Base-by-base conservation (phyloP, 2,329 filamentous ascomycete species). In the Hypomyces perniciosus region DNA sequence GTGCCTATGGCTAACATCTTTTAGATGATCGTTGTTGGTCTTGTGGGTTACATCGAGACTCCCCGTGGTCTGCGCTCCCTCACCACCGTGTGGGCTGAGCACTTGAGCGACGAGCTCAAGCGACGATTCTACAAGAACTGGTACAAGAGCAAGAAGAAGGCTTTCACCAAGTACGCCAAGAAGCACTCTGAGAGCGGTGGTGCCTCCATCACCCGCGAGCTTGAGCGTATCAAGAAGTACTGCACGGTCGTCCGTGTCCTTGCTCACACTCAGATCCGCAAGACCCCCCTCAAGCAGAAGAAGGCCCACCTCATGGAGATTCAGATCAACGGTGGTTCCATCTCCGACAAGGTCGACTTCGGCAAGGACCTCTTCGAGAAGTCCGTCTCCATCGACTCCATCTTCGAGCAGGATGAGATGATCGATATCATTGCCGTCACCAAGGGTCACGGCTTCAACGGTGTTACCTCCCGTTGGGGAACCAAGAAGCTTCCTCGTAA, bases 131-230 rank as follows among this genome's bases (percentile, higher is more conserved):
- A 99, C 89, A 97, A 97, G 90, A 99, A 99, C 88, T 99, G 93
- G 93, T 99, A 99, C 88, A 96, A 96, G 88, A 90, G 85, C 84
- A 99, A 99, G 91, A 97, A 96, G 90, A 99, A 99, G 92, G 93
- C 93, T 59, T 99, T 99, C 83, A 99, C 93, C 84, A 96, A 95
- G 84, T 99, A 99, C 80, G 90, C 93, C 82, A 99, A 97, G 90
- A 92, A 95, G 86, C 90, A 97, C 86, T 90, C 92, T 61, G 92
- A 97, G 82, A 86, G 78, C 80, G 88, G 76, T 77, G 91, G 90
- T 69, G 79, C 88, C 65, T 90, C 89, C 70, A 87, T 97, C 81
- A 90, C 88, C 76, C 88, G 89, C 72, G 93, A 99, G 79, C 85
- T 99, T 72, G 93, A 97, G 87, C 91, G 93, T 78, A 97, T 99